Base-by-base conservation (phyloP, 2,329 filamentous ascomycete genomes). In the Myrmaecium sp. region DNA sequence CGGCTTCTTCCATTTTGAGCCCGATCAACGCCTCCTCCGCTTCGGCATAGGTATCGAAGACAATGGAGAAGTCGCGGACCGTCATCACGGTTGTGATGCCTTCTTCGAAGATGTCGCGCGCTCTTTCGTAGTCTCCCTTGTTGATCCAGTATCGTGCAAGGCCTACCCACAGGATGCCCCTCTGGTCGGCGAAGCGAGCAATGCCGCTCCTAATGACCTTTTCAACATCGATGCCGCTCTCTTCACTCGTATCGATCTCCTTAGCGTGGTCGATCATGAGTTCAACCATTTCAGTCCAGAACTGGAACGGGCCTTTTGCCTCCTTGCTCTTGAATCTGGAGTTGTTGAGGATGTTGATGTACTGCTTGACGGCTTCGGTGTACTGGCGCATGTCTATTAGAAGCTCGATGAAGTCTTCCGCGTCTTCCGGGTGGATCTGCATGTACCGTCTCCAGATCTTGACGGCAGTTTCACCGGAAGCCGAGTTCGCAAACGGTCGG, bases 61-160 rank as follows among this genome's bases (percentile, higher is more conserved):
- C 76, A 29, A 95, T 69, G 1, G 84, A 91, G 46, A 98, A 98
- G 54, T 98, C 89, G 30, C 89, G 75, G 23, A 98, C 84, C 2
- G 89, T 98, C 86, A 95, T 95, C 35, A 94, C 91, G 2, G 86
- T 95, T 7, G 82, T 93, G 37, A 95, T 81, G 23, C 81, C 91
- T 52, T 95, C 84, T 53, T 98, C 89, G 38, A 93, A 95, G 3
- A 91, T 66, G 49, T 98, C 89, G 36, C 91, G 66, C 9, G 89
- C 84, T 33, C 76, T 75, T 55, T 95, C 91, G 44, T 94, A 95
- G 44, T 78, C 83, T 23, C 84, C 84, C 47, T 74, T 74, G 32
- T 82, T 81, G 47, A 91, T 92, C 82, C 86, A 95, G 54, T 95
- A 98, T 3, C 86, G 89, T 22, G 89, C 89, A 27, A 98, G 57